These are phyloP conservation scores for Flagelloscypha sp. DNA, from an alignment of 768 basidiomycete species.

Conservation along the genomic window DNA sequence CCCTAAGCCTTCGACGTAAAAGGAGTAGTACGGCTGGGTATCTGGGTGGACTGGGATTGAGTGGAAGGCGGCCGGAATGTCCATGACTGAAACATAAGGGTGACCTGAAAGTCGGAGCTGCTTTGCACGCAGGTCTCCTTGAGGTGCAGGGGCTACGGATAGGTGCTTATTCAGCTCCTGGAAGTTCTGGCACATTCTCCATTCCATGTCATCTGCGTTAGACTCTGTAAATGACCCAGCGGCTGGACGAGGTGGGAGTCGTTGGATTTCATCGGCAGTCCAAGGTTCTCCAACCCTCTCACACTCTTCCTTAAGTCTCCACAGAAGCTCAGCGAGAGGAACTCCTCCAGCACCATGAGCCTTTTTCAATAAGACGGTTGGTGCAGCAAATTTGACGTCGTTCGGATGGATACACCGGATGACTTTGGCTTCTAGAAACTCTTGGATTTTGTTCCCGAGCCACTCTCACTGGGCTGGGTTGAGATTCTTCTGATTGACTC, in stretches of 20 bases:
- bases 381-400: constrained; percentile 1
- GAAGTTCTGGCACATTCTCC: constrained; percentile 17
- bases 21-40: constrained; percentile 12
- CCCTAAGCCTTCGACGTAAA: constrained; percentile 18
- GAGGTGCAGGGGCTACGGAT: constrained; percentile 13
- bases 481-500: constrained; percentile 11
- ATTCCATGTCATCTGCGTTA: constrained; percentile 11
- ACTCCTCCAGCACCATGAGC: constrained; percentile 1
- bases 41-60: constrained; percentile 11
- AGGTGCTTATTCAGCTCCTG: constrained; percentile 15
- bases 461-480: constrained; percentile 12
- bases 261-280: too few relatives aligned
- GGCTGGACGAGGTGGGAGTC: too few relatives aligned
- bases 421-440: constrained; percentile 14
- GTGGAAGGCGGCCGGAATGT: constrained; percentile 20
- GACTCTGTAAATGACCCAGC: too few relatives aligned
- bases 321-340: neutral
- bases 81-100: constrained; percentile 12
- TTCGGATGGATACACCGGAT: neutral
- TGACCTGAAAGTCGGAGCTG: constrained; percentile 14
- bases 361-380: constrained; percentile 7
- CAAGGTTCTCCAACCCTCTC: neutral
- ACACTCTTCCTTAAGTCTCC: constrained; percentile 2
- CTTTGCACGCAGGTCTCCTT: constrained; percentile 16
- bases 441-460: constrained; percentile 12